These are phyloP conservation scores for Xylaria sp. DNA, from an alignment of 2,329 filamentous ascomycete genomes.

Conservation along the genomic window DNA sequence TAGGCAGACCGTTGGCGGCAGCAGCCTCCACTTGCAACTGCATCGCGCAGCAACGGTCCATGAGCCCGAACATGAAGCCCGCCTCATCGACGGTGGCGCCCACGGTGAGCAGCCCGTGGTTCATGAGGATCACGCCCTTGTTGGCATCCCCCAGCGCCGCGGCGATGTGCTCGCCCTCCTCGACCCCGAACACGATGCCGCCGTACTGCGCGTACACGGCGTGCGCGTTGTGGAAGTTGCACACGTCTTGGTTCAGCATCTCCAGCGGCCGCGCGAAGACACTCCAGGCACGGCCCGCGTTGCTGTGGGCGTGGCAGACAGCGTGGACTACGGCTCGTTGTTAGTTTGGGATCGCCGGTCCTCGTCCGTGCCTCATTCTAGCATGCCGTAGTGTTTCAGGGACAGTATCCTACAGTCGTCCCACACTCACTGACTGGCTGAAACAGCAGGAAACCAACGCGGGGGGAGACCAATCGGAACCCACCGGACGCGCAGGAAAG, in stretches of 20 bases:
- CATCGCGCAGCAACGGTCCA: constrained; percentile 75
- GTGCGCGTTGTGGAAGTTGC: constrained; percentile 72
- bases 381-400: not conserved
- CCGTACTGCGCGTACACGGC: constrained; percentile 69
- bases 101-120: constrained; percentile 78
- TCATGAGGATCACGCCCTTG: constrained; percentile 68
- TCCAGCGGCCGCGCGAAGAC: constrained; percentile 72
- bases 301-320: constrained; percentile 76
- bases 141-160: constrained; percentile 67
- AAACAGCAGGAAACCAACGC: not conserved
- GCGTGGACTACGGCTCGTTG: constrained; percentile 62
- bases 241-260: constrained; percentile 77
- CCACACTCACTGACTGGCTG: not conserved
- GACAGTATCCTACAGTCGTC: not conserved
- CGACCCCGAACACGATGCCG: constrained; percentile 65
- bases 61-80: constrained; percentile 71
- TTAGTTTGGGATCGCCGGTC: not conserved
- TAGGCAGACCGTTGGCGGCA: constrained; percentile 56
- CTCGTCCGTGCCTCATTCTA: not conserved
- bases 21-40: constrained; percentile 77
- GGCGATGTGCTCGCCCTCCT: constrained; percentile 74
- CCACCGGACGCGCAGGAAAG: not conserved
- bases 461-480: constrained; percentile 13
- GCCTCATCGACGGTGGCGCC: constrained; percentile 80
- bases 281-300: constrained; percentile 74